Evolutionary conservation across 2,329 filamentous ascomycete genomes (phyloP), one percentile per base, ranked within the genome.

Genomic region (Clathrospora elynae): DNA sequence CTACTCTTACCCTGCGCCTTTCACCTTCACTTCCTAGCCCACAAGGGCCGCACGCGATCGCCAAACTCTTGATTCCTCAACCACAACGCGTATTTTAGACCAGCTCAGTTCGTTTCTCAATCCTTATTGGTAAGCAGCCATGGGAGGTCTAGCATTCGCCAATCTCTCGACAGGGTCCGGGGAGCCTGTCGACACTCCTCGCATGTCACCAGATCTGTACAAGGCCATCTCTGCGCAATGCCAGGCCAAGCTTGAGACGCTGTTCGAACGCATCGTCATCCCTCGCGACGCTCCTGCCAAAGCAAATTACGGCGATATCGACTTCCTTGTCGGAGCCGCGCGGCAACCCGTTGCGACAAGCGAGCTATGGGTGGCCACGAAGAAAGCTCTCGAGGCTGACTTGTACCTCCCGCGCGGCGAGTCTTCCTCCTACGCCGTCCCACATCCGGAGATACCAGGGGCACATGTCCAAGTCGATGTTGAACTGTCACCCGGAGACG

Each of bases 241-340:
- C 46, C 71, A 75, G 17, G 42, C 60, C 0, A 64, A 75, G 2
- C 75, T 88, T 0, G 66, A 69, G 1, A 55, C 71, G 1, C 68
- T 85, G 3, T 89, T 81, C 55, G 39, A 70, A 0, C 72, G 71
- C 6, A 81, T 87, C 4, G 78, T 75, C 1, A 75, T 78, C 0
- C 83, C 87, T 0, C 79, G 85, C 18, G 86, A 90, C 53, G 85
- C 81, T 0, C 87, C 88, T 0, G 83, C 66, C 1, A 93, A 93
- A 67, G 28, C 53, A 0, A 80, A 83, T 54, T 79, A 82, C 58
- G 89, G 88, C 13, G 89, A 93, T 53, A 72, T 95, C 24, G 88
- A 93, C 67, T 75, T 91, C 45, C 67, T 90, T 1, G 77, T 88
- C 1, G 49, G 54, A 23, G 61, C 61, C 11, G 50, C 49, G 7